Percentiles rank a stretch among this genome's conserved stretches.
Conservation (phyloP, 768 basidiomycete genomes). For the Pleurotus citrinopileatus region DNA sequence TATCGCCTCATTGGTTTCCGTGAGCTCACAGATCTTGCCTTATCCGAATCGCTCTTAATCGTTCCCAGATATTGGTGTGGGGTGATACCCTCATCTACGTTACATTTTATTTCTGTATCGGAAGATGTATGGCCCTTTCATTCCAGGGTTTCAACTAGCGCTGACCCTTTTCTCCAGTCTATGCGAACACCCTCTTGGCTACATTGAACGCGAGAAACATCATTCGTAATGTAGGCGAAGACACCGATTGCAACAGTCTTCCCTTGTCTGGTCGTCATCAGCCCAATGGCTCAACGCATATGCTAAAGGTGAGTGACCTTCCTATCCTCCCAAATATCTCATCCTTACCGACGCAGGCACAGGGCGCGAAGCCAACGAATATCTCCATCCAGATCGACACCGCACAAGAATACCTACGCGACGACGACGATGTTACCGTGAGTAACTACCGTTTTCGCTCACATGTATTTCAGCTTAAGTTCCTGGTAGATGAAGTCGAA, state of each 20-base stretch:
- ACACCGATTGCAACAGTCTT: constrained; percentile 43
- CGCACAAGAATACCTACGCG: constrained; percentile 46
- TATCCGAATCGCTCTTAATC: neutral
- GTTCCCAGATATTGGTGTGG: constrained; percentile 41
- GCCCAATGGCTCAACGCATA: constrained; percentile 3
- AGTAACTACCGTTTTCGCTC: neutral
- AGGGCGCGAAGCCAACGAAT: constrained; percentile 34
- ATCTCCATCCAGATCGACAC: constrained; percentile 69
- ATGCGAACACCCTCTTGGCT: constrained; percentile 59
- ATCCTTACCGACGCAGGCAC: too few species aligned
- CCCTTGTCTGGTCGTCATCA: constrained; percentile 30
- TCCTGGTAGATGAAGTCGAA: neutral
- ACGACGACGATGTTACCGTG: constrained; percentile 17
- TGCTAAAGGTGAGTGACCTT: constrained; percentile 5
- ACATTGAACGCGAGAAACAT: constrained; percentile 52
- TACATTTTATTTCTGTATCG: constrained; percentile 57
- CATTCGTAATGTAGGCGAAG: constrained; percentile 41
- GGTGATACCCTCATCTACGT: constrained; percentile 54
- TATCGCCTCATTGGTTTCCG: constrained; percentile 51
- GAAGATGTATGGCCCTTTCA: constrained; percentile 42
- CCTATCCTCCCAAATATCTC: too few species aligned
- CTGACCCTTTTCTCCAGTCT: constrained; percentile 34
- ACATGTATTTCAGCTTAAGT: too few species aligned
- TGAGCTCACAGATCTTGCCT: constrained; percentile 21
- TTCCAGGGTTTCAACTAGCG: neutral